phyloP scores from a whole-genome alignment of 306 rosid genomes.

The Dicorynia guianensis region DNA sequence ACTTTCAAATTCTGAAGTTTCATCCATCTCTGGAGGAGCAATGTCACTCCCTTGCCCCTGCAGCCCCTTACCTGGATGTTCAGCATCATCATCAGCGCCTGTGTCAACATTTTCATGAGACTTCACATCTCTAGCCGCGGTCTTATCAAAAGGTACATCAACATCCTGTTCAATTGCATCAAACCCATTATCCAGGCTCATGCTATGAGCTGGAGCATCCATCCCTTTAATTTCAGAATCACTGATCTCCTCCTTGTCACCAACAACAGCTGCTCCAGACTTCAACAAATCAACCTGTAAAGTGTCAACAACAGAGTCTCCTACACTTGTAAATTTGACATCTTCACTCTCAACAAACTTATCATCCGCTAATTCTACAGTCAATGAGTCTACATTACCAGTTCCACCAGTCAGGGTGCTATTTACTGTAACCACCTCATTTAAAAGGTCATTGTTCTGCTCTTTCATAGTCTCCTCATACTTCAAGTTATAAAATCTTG shows the following conservation, averaged over 20 bases:
- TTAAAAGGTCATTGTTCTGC: slow-evolving; percentile 30
- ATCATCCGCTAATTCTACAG: slow-evolving; percentile 33
- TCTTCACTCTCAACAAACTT: slow-evolving; percentile 36
- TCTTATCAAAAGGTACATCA: slow-evolving; percentile 35
- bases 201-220: slow-evolving; percentile 42
- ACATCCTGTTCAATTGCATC: slow-evolving; percentile 45
- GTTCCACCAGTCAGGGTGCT: slow-evolving; percentile 7
- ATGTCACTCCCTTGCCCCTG: slow-evolving; percentile 35
- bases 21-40: slow-evolving; percentile 40
- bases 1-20: slow-evolving; percentile 16
- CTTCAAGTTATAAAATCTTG: slow-evolving; percentile 31
- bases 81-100: slow-evolving; percentile 21
- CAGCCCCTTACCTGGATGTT: slow-evolving; percentile 21
- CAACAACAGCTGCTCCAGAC: slow-evolving; percentile 55
- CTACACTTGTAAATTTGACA: slow-evolving; percentile 36
- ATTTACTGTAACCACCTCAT: slow-evolving; percentile 25
- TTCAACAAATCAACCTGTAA: slow-evolving; percentile 39
- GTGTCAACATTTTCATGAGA: slow-evolving; percentile 31
- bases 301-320: slow-evolving; percentile 51
- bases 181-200: slow-evolving; percentile 60
- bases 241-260: slow-evolving; percentile 48
- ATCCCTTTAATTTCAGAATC: slow-evolving; percentile 51
- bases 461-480: slow-evolving; percentile 36
- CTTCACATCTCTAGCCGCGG: background rate
- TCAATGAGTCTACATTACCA: slow-evolving; percentile 35